Base-by-base conservation (phyloP, 2,329 filamentous ascomycete genomes). In the Monilinia vaccinii-corymbosi region DNA sequence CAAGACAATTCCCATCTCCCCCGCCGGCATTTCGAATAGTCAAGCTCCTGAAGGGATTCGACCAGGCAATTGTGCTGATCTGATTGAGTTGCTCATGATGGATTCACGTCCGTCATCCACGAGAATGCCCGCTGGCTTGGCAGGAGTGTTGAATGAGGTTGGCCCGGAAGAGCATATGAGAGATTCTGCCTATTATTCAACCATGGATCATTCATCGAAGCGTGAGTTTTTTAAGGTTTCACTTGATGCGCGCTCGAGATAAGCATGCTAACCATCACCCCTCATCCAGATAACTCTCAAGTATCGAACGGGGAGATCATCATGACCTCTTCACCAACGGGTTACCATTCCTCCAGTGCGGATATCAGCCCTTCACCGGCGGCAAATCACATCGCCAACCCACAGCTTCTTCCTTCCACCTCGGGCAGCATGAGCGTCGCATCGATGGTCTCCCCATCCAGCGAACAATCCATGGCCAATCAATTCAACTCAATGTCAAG, bases 291-390 rank as follows among this genome's bases (percentile, higher is more conserved):
- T 46, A 70, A 67, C 46, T 67, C 65, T 2, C 65, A 62, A 13
- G 61, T 66, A 47, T 68, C 67, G 13, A 60, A 61, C 62, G 63
- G 62, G 56, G 44, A 53, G 40, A 47, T 60, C 51, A 48, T 51
- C 18, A 60, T 66, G 46, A 62, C 67, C 11, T 61, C 63, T 42
- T 51, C 52, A 23, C 56, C 63, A 16, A 58, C 64, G 14, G 64
- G 62, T 44, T 83, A 81, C 62, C 78, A 81, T 48, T 68, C 68
- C 16, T 77, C 79, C 4, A 75, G 76, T 23, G 74, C 76, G 36
- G 83, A 86, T 68, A 85, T 85, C 73, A 86, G 83, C 1, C 83
- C 83, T 0, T 86, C 83, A 1, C 83, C 83, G 10, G 80, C 81
- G 21, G 73, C 70, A 18, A 67, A 77, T 44, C 79, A 79, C 66